Percentiles rank a stretch among this genome's conserved stretches.
phyloP scores from a whole-genome alignment of 2,329 filamentous ascomycete genomes.

The Curvularia sp. region DNA sequence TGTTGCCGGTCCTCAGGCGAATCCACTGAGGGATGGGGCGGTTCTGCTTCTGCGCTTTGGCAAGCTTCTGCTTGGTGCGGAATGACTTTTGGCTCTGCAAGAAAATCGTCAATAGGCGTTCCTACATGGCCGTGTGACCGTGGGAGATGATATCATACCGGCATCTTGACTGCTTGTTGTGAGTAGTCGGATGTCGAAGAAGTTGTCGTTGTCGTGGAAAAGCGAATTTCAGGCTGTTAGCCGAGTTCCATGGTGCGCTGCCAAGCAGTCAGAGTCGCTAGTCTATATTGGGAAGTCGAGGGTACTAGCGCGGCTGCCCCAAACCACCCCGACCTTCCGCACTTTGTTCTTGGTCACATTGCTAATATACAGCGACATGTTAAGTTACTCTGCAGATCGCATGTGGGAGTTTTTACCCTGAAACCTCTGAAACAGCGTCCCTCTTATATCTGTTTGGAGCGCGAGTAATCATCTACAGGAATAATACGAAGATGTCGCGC shows the following conservation, averaged over 20 bases:
- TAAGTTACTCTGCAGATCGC: not conserved
- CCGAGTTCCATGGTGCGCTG: slow-evolving; percentile 18
- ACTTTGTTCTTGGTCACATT: not conserved
- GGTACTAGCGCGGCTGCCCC: not conserved
- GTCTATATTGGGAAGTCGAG: not conserved
- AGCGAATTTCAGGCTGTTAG: slow-evolving; percentile 18
- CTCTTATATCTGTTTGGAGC: not conserved
- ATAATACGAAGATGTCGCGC: not conserved
- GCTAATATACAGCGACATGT: not conserved
- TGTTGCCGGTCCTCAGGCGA: slow-evolving; percentile 96
- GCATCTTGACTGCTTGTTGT: slow-evolving; percentile 50
- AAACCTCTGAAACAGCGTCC: not conserved
- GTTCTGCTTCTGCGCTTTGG: slow-evolving; percentile 99
- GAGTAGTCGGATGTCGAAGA: slow-evolving; percentile 45
- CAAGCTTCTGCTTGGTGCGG: slow-evolving; percentile 99
- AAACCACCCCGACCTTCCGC: not conserved
- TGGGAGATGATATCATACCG: slow-evolving; percentile 40
- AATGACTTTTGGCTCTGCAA: slow-evolving; percentile 99
- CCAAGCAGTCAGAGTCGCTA: slow-evolving; percentile 9
- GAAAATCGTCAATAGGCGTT: slow-evolving; percentile 21
- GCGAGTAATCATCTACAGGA: not conserved
- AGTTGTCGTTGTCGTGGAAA: slow-evolving; percentile 37
- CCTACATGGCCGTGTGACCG: not conserved
- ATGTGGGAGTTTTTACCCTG: not conserved
- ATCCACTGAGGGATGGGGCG: slow-evolving; percentile 99